Conservation (phyloP, 768 basidiomycete species). For the Xerocomellus chrysenteron region DNA sequence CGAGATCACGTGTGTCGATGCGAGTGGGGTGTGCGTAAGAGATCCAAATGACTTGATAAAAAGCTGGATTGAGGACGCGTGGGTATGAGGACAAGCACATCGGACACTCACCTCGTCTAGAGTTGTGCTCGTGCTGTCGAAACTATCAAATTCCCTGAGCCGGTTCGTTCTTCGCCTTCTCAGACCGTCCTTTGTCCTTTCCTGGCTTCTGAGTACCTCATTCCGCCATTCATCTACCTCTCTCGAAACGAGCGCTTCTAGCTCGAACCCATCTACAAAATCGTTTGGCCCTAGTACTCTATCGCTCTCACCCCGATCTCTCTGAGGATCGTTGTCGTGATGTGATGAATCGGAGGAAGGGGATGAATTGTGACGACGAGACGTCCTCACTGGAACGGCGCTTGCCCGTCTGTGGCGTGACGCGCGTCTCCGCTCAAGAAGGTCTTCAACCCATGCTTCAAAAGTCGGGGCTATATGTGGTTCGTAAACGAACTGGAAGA, state of each 20-base stretch:
- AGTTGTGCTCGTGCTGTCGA: slow-evolving; percentile 26
- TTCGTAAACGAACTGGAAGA: slow-evolving; percentile 60
- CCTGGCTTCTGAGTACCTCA: slow-evolving; percentile 36
- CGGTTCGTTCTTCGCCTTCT: slow-evolving; percentile 7
- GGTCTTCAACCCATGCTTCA: slow-evolving; percentile 43
- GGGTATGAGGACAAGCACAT: neutral
- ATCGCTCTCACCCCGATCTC: neutral
- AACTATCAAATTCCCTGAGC: slow-evolving; percentile 10
- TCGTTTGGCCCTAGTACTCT: slow-evolving; percentile 17
- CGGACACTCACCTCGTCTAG: slow-evolving; percentile 47
- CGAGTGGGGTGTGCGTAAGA: slow-evolving; percentile 47
- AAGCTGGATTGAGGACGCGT: neutral
- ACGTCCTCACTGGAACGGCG: slow-evolving; percentile 20
- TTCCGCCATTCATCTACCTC: slow-evolving; percentile 57
- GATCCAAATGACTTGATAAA: slow-evolving; percentile 41
- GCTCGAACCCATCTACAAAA: slow-evolving; percentile 38
- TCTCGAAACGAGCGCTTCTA: slow-evolving; percentile 50
- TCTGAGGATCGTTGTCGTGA: slow-evolving; percentile 6
- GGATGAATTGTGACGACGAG: slow-evolving; percentile 15
- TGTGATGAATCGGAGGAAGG: slow-evolving; percentile 9
- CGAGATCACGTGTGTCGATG: slow-evolving; percentile 48
- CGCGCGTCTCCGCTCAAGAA: slow-evolving; percentile 31
- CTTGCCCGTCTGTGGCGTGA: slow-evolving; percentile 26
- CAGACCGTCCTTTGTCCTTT: neutral
- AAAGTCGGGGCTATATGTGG: slow-evolving; percentile 65